Evolutionary conservation across 352 stramenopile species (phyloP).

Genomic region (Blastocystis sp.): DNA sequence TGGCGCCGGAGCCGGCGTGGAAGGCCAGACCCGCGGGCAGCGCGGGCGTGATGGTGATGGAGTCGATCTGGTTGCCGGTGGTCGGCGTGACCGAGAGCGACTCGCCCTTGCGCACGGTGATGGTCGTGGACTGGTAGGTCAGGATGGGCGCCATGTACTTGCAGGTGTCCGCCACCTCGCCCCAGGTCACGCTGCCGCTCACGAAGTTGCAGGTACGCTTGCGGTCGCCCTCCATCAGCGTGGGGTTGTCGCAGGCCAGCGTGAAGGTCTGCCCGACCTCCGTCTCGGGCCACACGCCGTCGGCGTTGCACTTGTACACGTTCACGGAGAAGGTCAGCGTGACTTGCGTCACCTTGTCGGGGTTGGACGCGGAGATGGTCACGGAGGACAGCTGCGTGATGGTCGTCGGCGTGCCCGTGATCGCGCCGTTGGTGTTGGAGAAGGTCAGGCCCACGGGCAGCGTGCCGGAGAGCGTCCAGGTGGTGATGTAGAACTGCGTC

Average conservation of each 20-base stretch:
- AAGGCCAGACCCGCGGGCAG: slow-evolving; percentile 52
- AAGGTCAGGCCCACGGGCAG: slow-evolving; percentile 54
- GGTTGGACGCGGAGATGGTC: slow-evolving; percentile 52
- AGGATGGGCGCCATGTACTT: slow-evolving; percentile 63
- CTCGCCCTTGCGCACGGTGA: slow-evolving; percentile 35
- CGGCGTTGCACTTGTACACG: slow-evolving; percentile 23
- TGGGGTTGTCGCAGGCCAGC: slow-evolving; percentile 37
- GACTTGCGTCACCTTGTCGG: slow-evolving; percentile 46
- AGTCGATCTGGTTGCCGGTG: slow-evolving; percentile 49
- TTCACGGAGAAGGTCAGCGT: slow-evolving; percentile 44
- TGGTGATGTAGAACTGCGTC: slow-evolving; percentile 64
- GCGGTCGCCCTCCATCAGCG: slow-evolving; percentile 35
- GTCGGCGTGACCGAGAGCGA: slow-evolving; percentile 43
- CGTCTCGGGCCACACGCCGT: slow-evolving; percentile 63
- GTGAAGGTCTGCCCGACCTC: slow-evolving; percentile 37
- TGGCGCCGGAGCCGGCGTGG: slow-evolving; percentile 42
- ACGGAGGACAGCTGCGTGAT: neutral
- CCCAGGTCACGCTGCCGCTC: slow-evolving; percentile 24
- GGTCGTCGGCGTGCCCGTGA: slow-evolving; percentile 55
- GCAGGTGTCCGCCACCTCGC: slow-evolving; percentile 46
- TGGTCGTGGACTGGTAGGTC: slow-evolving; percentile 5
- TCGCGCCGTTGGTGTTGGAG: slow-evolving; percentile 34
- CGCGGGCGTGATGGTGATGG: slow-evolving; percentile 52
- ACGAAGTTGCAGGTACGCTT: slow-evolving; percentile 25
- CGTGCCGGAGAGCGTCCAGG: neutral